Base-by-base conservation (phyloP, 2,329 filamentous ascomycete species). In the Elsinoe arachidis region DNA sequence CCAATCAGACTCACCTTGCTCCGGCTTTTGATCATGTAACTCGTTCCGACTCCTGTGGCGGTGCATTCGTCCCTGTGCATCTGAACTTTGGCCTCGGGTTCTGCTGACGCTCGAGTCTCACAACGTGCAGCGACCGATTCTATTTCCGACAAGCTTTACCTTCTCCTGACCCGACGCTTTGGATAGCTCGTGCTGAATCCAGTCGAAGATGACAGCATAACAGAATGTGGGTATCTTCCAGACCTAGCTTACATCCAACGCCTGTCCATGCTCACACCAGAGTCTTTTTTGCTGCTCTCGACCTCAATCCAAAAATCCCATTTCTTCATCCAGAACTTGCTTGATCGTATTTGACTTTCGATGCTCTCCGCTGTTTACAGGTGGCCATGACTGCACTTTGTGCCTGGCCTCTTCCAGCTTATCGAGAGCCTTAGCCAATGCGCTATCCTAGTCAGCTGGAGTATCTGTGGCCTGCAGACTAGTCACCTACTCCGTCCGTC, bases 401-500 rank as follows among this genome's bases (percentile, higher is more conserved):
- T 66, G 61, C 37, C 77, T 70, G 46, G 80, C 67, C 17, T 64
- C 65, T 64, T 83, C 80, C 3, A 76, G 76, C 56, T 76, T 72
- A 14, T 64, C 60, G 5, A 85, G 70, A 2, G 78, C 77, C 30
- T 68, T 62, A 4, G 69, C 60, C 14, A 85, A 68, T 49, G 78
- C 67, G 38, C 79, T 81, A 30, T 30, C 26, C 26, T 30, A 30
- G 26, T 30, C 26, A 30, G 26, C 26, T 30, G 26, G 26, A 30
- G 26, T 30, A 7, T 30, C 26, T 26, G 7, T 30, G 7, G 26
- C 26, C 26, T 30, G 7, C 26, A 30, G 14, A 19, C 4, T 19
- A 21, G 15, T 43, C 37, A 68, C 79, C 57, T 78, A 90, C 86
- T 80, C 77, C 41, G 89, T 73, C 55, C 78, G 75, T 10, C 86